Conservation (phyloP, 148 eudicot genomes). For the Cornus suecica region DNA sequence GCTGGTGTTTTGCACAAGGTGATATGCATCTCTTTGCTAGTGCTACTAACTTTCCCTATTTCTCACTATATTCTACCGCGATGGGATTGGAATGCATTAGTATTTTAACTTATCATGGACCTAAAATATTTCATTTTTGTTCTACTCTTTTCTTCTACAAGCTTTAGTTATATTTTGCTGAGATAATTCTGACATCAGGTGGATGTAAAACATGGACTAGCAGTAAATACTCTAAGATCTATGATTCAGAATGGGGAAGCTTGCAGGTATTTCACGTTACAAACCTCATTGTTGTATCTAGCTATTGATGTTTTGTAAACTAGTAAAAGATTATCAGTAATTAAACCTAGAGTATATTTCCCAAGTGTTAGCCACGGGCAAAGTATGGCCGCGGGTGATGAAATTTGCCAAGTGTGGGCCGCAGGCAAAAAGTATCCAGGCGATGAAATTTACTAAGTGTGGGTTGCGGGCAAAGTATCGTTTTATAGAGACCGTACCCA, state of each 20-base stretch:
- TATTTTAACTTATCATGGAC: background rate
- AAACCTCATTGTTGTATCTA: background rate
- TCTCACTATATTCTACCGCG: background rate
- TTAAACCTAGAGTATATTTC: too few relatives aligned
- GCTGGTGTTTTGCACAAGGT: slow-evolving; percentile 93
- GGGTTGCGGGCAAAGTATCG: too few relatives aligned
- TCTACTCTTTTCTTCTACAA: background rate
- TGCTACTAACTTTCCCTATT: background rate
- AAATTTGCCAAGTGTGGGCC: too few relatives aligned
- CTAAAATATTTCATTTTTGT: background rate
- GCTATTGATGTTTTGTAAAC: background rate
- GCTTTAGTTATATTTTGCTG: background rate
- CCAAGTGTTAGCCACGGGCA: too few relatives aligned
- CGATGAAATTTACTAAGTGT: too few relatives aligned
- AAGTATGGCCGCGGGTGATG: too few relatives aligned
- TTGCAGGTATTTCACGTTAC: slow-evolving; percentile 38
- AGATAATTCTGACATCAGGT: slow-evolving; percentile 37
- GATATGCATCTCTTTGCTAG: slow-evolving; percentile 1
- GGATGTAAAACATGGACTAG: slow-evolving; percentile 65
- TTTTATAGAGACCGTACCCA: too few relatives aligned
- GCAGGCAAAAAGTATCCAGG: too few relatives aligned
- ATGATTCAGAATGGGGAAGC: slow-evolving; percentile 78
- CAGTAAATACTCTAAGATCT: slow-evolving; percentile 56
- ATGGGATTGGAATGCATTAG: background rate
- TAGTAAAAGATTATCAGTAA: too few relatives aligned